phyloP scores from a whole-genome alignment of 176 grass and related monocot species.

The Bromus sterilis region DNA sequence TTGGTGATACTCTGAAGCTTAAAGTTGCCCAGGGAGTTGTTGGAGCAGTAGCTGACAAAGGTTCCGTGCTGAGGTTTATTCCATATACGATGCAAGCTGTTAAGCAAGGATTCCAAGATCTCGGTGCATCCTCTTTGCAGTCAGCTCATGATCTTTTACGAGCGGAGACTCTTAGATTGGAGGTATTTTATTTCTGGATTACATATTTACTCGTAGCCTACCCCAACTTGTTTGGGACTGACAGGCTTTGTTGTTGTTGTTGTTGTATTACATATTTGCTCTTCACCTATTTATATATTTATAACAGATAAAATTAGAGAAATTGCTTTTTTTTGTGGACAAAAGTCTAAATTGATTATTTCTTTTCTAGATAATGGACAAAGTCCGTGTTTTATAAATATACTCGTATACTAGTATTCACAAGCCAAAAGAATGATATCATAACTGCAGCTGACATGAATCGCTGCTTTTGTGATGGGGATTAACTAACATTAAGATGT shows the following conservation, averaged over 20 bases:
- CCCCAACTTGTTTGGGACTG: too few relatives aligned
- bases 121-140: constrained; percentile 76
- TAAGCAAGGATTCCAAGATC: constrained; percentile 96
- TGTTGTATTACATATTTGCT: background rate
- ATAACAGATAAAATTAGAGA: background rate
- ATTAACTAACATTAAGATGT: background rate
- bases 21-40: constrained; percentile 92
- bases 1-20: constrained; percentile 90
- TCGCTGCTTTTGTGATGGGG: background rate
- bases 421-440: background rate
- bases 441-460: background rate
- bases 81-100: constrained; percentile 98
- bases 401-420: background rate
- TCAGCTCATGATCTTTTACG: constrained; percentile 73
- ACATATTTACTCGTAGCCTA: background rate
- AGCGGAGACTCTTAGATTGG: constrained; percentile 62
- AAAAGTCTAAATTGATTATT: background rate
- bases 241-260: too few relatives aligned
- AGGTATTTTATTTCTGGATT: constrained; percentile 41
- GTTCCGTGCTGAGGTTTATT: constrained; percentile 87
- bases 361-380: background rate
- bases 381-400: background rate
- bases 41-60: constrained; percentile 89
- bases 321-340: background rate
- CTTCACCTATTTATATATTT: background rate